Base-by-base conservation (phyloP, 345 rosid species). In the Brassica napus region DNA sequence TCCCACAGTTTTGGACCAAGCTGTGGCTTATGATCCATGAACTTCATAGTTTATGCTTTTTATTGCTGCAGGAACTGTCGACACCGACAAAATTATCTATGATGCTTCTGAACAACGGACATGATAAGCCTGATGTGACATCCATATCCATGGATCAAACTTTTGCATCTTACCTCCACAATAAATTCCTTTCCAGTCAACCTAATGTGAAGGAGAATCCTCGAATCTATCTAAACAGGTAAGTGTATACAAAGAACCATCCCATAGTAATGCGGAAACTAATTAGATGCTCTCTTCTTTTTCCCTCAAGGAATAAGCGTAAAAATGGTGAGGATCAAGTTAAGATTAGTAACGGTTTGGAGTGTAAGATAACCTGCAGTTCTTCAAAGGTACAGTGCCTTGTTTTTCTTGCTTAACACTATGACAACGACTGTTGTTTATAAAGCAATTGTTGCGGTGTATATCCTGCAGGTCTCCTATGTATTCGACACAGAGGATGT, bases 401-500 rank as follows among this genome's bases (percentile, higher is more conserved):
- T 57, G 8, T 57, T 31, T 55, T 31, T 39, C 21, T 26, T 66
- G 65, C 65, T 30, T 16, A 68, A 21, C 28, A 16, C 28, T 71
- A 75, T 12, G 26, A 26, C 16, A 18, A 11, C 2, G 49, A 16
- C 54, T 65, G 32, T 26, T 16, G 9, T 18, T 9, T 35, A 8
- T 7, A 14, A 57, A 49, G 31, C 26, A 69, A 49, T 28, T 44
- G 39, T 14, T 59, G 2, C 14, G 59, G 44, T 61, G 8, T 71
- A 35, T 65, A 68, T 55, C 71, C 52, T 77, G 69, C 82, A 95
- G 99, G 98, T 95, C 24, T 91, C 97, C 0, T 95, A 95, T 61
- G 99, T 91, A 16, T 83, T 93, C 69, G 98, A 93, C 68, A 95
- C 99, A 15, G 99, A 95, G 84, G 99, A 95, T 79, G 85, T 83